Conservation (phyloP, 495 filamentous ascomycete species). For the Xylona heveae region DNA sequence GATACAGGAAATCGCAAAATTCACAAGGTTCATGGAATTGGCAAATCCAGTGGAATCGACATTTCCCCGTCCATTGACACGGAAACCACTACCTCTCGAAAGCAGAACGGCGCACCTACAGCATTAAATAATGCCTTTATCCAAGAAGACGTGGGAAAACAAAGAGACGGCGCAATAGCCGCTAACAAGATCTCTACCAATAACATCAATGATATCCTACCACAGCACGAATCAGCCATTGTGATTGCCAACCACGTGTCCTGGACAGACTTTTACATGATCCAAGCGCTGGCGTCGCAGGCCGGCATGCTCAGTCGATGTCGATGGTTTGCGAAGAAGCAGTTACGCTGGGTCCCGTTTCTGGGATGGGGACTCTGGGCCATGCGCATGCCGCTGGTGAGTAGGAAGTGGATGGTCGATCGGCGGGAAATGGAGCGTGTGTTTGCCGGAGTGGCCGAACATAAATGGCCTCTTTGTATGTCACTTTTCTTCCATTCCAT, state of each 20-base stretch:
- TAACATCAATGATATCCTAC: slow-evolving; percentile 24
- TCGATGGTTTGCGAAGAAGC: slow-evolving; percentile 34
- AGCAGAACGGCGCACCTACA: no score
- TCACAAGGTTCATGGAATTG: no score
- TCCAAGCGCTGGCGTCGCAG: slow-evolving; percentile 28
- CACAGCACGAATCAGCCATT: slow-evolving; percentile 27
- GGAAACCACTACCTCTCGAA: background rate
- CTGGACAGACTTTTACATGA: slow-evolving; percentile 39
- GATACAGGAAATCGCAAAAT: no score
- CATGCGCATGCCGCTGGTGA: slow-evolving; percentile 37
- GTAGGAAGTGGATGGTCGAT: slow-evolving; percentile 30
- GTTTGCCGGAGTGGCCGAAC: slow-evolving; percentile 23
- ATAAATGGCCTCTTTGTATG: slow-evolving; percentile 32
- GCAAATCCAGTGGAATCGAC: background rate
- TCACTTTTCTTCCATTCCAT: no score
- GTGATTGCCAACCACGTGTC: slow-evolving; percentile 33
- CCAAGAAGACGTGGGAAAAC: no score
- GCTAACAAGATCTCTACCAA: no score
- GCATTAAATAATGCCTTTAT: no score
- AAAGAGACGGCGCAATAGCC: no score
- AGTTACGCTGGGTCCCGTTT: slow-evolving; percentile 31
- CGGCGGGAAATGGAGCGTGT: slow-evolving; percentile 28
- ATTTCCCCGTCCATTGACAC: background rate
- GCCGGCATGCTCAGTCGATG: slow-evolving; percentile 32
- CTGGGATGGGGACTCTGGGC: slow-evolving; percentile 38